Evolutionary conservation across 2,329 filamentous ascomycete species (phyloP).

Genomic region (Davidsoniella australis): DNA sequence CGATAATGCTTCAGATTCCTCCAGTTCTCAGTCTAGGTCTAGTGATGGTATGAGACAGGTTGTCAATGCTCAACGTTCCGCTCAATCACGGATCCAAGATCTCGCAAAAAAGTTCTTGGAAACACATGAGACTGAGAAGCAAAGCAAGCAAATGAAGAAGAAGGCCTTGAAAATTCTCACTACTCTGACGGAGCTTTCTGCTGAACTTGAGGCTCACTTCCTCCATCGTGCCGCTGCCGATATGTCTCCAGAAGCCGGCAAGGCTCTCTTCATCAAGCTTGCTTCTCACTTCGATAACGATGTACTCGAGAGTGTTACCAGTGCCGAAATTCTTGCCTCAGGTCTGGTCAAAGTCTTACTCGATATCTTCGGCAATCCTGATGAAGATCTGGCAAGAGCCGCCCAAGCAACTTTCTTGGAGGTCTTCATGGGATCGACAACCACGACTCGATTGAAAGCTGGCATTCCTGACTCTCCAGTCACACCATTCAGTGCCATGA

Average conservation of each 20-base stretch:
- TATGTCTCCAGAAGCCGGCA: conserved; percentile 33
- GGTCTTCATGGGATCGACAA: conserved; percentile 70
- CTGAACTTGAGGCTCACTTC: conserved; percentile 57
- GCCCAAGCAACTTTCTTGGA: conserved; percentile 75
- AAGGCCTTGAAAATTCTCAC: conserved; percentile 63
- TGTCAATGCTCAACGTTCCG: conserved; percentile 33
- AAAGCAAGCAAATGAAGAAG: conserved; percentile 54
- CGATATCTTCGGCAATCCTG: conserved; percentile 59
- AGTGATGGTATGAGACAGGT: conserved; percentile 21
- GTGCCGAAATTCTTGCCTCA: conserved; percentile 81
- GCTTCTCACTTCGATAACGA: conserved; percentile 78
- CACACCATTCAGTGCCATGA: conserved; percentile 77
- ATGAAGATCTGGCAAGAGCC: conserved; percentile 41
- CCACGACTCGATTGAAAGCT: conserved; percentile 48
- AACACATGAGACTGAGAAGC: conserved; percentile 60
- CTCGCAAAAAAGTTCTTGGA: conserved; percentile 73
- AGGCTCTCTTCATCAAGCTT: conserved; percentile 54
- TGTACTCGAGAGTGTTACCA: conserved; percentile 83
- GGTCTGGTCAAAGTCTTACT: conserved; percentile 74
- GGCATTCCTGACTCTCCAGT: conserved; percentile 50
- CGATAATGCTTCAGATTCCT: conserved; percentile 31
- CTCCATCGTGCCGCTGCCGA: conserved; percentile 33
- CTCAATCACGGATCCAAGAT: conserved; percentile 52
- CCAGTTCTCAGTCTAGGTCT: conserved; percentile 34
- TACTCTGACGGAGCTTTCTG: conserved; percentile 53